phyloP scores from a whole-genome alignment of 2,329 filamentous ascomycete genomes.

The Alternaria ventricosa region DNA sequence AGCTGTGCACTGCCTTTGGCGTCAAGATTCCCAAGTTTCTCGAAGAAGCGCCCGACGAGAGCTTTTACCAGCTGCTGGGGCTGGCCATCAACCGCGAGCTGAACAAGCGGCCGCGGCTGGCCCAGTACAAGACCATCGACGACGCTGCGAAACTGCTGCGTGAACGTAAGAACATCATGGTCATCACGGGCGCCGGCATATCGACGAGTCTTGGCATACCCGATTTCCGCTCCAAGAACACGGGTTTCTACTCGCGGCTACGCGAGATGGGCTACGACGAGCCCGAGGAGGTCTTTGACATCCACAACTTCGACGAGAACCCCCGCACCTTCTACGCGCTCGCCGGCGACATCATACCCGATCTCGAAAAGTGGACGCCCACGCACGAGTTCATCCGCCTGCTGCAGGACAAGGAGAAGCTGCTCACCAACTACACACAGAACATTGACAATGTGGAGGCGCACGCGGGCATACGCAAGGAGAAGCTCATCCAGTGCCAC shows the following conservation, averaged over 20 bases:
- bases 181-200: conserved; percentile 94
- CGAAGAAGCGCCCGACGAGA: conserved; percentile 73
- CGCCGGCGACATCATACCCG: conserved; percentile 87
- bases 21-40: conserved; percentile 77
- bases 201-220: conserved; percentile 96
- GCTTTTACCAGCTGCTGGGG: conserved; percentile 76
- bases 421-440: conserved; percentile 97
- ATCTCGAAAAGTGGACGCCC: conserved; percentile 80
- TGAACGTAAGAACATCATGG: conserved; percentile 81
- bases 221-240: conserved; percentile 93
- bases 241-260: conserved; percentile 86
- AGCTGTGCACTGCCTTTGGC: conserved; percentile 85
- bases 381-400: conserved; percentile 94
- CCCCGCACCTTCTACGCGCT: conserved; percentile 89
- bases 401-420: conserved; percentile 84
- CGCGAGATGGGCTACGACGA: conserved; percentile 78
- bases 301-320: conserved; percentile 82
- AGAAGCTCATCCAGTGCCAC: conserved; percentile 93
- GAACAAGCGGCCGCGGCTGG: conserved; percentile 79
- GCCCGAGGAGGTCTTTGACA: conserved; percentile 95
- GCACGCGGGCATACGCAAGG: conserved; percentile 78
- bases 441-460: conserved; percentile 98
- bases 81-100: conserved; percentile 82
- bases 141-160: conserved; percentile 82
- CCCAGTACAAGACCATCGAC: conserved; percentile 81